Evolutionary conservation across 129 eudicot species (phyloP), one percentile per base, ranked within the genome.

Genomic region (Chrysanthemum makinoi): DNA sequence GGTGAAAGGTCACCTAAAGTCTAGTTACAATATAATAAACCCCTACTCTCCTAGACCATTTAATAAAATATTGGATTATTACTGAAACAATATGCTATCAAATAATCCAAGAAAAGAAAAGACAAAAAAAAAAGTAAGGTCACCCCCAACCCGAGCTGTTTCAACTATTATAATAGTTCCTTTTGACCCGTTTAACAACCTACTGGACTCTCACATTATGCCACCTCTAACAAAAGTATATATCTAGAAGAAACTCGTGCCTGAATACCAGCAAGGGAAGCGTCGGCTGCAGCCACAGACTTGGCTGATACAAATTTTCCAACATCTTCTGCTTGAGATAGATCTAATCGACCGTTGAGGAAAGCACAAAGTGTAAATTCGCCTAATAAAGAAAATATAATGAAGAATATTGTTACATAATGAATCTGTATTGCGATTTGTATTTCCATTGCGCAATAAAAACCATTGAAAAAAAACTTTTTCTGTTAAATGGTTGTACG

Each of bases 301-400:
- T 81, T 94, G n/a, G n/a, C 96, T 17, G 99, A 86, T 54, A 94
- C 76, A 30, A 94, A 93, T 75, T 85, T 87, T 28, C 81, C 88
- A 65, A 94, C 96, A 70, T 86, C 90, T 82, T 94, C 99, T 54
- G 99, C 99, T 81, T n/a, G n/a, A 26, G 99, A 82, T 71, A 94
- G 99, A 69, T 94, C 99, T 55, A 94, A 76, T 6, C 99, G 99
- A 33, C 99, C 99, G 55, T 94, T 94, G 14, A 94, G 72, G 63
- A 94, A 94, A 62, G 99, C n/a, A n/a, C 99, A 51, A 20, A 94
- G 99, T 12, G 99, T 94, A n/a, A 94, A 94, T 82, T 94, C 99
- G 56, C 99, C 99, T 94, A 77, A 18, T 48, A n/a, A 24, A 66
- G 60, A 69, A n/a, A 46, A 30, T 5, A 10, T 22, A 62, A 75